These are phyloP conservation scores for Penicillium sp. DNA, from an alignment of 2,329 filamentous ascomycete genomes.

Conservation along the genomic window DNA sequence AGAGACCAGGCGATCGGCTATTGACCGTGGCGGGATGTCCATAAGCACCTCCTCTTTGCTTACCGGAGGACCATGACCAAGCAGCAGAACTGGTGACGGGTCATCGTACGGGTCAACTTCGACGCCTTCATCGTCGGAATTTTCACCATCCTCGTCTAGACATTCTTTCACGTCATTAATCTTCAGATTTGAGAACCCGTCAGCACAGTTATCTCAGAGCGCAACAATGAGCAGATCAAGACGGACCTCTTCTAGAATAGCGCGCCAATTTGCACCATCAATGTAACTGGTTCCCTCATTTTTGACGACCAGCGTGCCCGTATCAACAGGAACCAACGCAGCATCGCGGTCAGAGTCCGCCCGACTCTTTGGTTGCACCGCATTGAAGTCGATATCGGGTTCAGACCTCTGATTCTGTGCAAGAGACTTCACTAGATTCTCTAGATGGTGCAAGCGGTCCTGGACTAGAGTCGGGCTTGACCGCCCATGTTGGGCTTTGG, in stretches of 20 bases:
- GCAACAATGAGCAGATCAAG: background rate
- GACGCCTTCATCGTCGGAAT: slow-evolving; percentile 20
- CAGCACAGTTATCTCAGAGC: slow-evolving; percentile 1
- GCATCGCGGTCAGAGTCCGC: slow-evolving; percentile 7
- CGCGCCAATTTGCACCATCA: slow-evolving; percentile 31
- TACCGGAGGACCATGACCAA: slow-evolving; percentile 20
- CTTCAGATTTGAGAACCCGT: slow-evolving; percentile 12
- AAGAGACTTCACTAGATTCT: slow-evolving; percentile 31
- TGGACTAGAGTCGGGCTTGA: slow-evolving; percentile 27
- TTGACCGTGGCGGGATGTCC: slow-evolving; percentile 25
- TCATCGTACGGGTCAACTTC: slow-evolving; percentile 16
- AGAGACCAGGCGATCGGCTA: slow-evolving; percentile 30
- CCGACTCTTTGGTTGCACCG: slow-evolving; percentile 2
- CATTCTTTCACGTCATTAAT: slow-evolving; percentile 31
- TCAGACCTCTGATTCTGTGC: slow-evolving; percentile 23
- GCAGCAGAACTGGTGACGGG: slow-evolving; percentile 23
- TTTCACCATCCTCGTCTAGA: slow-evolving; percentile 17
- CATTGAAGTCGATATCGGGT: slow-evolving; percentile 8
- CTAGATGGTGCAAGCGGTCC: slow-evolving; percentile 31
- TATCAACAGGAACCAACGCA: slow-evolving; percentile 15
- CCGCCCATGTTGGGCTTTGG: slow-evolving; percentile 21
- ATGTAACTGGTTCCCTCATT: slow-evolving; percentile 30
- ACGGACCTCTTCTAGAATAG: slow-evolving; percentile 31
- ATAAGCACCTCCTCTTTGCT: slow-evolving; percentile 28
- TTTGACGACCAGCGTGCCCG: slow-evolving; percentile 28